Conservation (phyloP, 768 basidiomycete species). For the Calvatia gigantea region DNA sequence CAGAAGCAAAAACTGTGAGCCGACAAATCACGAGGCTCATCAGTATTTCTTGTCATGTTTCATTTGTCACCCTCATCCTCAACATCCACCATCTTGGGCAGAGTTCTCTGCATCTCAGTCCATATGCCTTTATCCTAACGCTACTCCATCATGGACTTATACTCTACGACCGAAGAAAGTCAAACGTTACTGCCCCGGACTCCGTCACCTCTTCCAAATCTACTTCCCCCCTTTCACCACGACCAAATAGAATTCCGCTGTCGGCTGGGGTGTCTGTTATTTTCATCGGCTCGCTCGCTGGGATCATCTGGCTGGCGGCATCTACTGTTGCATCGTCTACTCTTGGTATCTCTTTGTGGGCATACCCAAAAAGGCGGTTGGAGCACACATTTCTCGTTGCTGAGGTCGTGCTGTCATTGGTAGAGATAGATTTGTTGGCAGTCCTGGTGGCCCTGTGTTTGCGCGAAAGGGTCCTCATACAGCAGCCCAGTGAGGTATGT, state of each 20-base stretch:
- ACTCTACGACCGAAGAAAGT: background rate
- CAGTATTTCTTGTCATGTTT: background rate
- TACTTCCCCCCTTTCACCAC: background rate
- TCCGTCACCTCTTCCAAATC: background rate
- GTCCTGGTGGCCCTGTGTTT: constrained; percentile 1
- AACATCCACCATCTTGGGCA: background rate
- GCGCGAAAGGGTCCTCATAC: background rate
- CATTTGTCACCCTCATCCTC: background rate
- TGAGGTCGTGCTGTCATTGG: background rate
- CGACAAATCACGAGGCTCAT: background rate
- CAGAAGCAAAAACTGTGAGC: background rate
- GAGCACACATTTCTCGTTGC: background rate
- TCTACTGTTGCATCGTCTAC: background rate
- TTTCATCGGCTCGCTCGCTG: background rate
- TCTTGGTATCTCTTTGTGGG: background rate
- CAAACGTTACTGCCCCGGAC: background rate
- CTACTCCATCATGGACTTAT: constrained; percentile 1
- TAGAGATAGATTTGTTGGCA: background rate
- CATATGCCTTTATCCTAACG: background rate
- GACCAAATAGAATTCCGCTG: background rate
- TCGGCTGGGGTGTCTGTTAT: background rate
- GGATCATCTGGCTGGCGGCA: background rate
- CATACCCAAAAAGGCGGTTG: background rate
- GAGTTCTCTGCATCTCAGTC: background rate
- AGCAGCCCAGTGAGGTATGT: background rate